Conservation (phyloP, 2,329 filamentous ascomycete species). For the Trichoderma pleuroti region DNA sequence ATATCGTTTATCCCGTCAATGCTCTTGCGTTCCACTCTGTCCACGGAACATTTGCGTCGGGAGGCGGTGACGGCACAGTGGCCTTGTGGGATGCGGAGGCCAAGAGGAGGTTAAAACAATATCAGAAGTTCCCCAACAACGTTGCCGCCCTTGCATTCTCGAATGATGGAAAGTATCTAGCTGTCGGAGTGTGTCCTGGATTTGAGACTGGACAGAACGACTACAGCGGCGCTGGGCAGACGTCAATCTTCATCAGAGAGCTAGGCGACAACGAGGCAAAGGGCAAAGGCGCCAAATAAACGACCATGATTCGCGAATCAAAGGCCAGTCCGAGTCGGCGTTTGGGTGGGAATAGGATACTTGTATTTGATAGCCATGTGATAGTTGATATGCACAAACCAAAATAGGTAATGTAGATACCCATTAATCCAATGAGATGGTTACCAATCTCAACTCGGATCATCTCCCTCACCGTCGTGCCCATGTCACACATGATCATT, state of each 20-base stretch:
- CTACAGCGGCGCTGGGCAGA: conserved; percentile 65
- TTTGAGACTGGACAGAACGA: conserved; percentile 87
- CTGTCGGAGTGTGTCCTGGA: conserved; percentile 77
- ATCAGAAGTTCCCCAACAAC: conserved; percentile 77
- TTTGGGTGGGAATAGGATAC: conserved; percentile 29
- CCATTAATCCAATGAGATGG: conserved; percentile 26
- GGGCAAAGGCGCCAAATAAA: conserved; percentile 70
- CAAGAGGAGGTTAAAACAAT: conserved; percentile 85
- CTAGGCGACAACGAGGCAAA: conserved; percentile 85
- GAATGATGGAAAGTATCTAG: conserved; percentile 70
- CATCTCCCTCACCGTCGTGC: neutral
- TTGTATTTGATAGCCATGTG: conserved; percentile 26
- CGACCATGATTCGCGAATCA: conserved; percentile 8
- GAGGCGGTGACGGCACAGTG: conserved; percentile 87
- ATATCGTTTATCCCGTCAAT: conserved; percentile 89
- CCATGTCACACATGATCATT: neutral
- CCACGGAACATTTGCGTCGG: conserved; percentile 81
- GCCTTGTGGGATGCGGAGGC: conserved; percentile 88
- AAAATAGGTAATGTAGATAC: conserved; percentile 32
- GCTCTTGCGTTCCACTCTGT: conserved; percentile 83
- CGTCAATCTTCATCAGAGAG: conserved; percentile 78
- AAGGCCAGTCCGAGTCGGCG: conserved; percentile 30
- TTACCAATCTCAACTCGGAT: conserved; percentile 10
- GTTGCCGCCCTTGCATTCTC: conserved; percentile 77
- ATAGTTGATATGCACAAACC: conserved; percentile 10